phyloP scores from a whole-genome alignment of 1,139 yeast species.

The Taphrina deformans region DNA sequence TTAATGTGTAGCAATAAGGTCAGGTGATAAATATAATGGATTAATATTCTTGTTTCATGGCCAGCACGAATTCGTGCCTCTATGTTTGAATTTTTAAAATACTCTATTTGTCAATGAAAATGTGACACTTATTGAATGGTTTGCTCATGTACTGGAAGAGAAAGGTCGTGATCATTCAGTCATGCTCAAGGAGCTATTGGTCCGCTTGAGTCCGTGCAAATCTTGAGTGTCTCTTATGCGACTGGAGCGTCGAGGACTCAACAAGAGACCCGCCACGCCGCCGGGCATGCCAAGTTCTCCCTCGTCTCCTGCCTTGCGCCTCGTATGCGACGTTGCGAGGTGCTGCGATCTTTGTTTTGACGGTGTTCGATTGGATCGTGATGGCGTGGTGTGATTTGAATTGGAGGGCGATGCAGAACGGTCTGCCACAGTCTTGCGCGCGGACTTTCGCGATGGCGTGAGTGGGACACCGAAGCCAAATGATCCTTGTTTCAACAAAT shows the following conservation, averaged over 20 bases:
- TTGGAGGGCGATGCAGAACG: background rate
- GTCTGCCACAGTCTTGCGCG: background rate
- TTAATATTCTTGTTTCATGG: background rate
- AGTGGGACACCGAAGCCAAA: constrained; percentile 32
- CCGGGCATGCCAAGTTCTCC: constrained; percentile 17
- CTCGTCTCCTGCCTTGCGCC: constrained; percentile 7
- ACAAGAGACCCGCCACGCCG: constrained; percentile 26
- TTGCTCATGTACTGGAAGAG: too few species aligned
- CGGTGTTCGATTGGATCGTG: background rate
- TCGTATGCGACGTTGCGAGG: constrained; percentile 4
- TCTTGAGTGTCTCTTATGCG: constrained; percentile 10
- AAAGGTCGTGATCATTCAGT: constrained; percentile 13
- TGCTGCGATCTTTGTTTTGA: background rate
- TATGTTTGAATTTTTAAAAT: background rate
- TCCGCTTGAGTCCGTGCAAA: constrained; percentile 14
- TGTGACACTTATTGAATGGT: background rate
- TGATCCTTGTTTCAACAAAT: constrained; percentile 20
- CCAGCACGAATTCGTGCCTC: background rate
- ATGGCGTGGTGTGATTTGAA: background rate
- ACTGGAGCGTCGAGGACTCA: constrained; percentile 23
- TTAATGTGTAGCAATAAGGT: background rate
- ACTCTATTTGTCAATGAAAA: background rate
- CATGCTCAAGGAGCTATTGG: constrained; percentile 26
- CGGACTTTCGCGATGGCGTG: constrained; percentile 19
- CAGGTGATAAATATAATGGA: background rate